phyloP scores from a whole-genome alignment of 2,329 filamentous ascomycete genomes.

The Sarocladiaceae sp. region DNA sequence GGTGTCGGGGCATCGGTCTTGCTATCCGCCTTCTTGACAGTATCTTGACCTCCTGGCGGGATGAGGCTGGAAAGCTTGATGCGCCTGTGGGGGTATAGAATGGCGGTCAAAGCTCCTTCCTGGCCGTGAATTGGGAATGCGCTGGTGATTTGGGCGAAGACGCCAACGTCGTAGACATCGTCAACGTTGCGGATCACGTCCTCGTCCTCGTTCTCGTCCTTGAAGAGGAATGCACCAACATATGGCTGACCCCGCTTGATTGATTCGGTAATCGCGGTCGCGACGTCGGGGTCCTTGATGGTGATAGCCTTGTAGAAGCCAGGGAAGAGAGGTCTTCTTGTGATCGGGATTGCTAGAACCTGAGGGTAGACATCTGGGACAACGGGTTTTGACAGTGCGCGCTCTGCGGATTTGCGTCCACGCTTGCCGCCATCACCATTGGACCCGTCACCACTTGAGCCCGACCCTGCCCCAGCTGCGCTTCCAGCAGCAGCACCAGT shows the following conservation, averaged over 20 bases:
- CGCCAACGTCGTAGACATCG: slow-evolving; percentile 92
- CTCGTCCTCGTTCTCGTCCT: slow-evolving; percentile 89
- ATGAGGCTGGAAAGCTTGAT: slow-evolving; percentile 85
- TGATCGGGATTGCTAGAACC: slow-evolving; percentile 94
- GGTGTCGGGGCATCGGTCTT: slow-evolving; percentile 44
- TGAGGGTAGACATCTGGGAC: slow-evolving; percentile 96
- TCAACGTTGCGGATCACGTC: slow-evolving; percentile 86
- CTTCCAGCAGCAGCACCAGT: slow-evolving; percentile 33
- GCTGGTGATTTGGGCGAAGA: slow-evolving; percentile 96
- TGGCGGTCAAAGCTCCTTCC: slow-evolving; percentile 78
- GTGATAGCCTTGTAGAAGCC: slow-evolving; percentile 99
- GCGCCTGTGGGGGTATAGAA: slow-evolving; percentile 90
- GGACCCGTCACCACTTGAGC: slow-evolving; percentile 37
- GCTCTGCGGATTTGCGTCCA: slow-evolving; percentile 65
- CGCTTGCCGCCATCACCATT: slow-evolving; percentile 60
- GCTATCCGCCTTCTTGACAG: slow-evolving; percentile 42
- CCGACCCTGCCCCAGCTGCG: slow-evolving; percentile 45
- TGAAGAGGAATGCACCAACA: slow-evolving; percentile 93
- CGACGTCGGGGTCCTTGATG: slow-evolving; percentile 86
- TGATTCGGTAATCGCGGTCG: slow-evolving; percentile 89
- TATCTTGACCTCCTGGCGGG: slow-evolving; percentile 48
- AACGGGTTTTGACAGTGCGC: slow-evolving; percentile 75
- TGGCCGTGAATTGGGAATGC: slow-evolving; percentile 88
- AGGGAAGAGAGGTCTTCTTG: slow-evolving; percentile 86
- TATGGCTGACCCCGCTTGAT: slow-evolving; percentile 96